Conservation (phyloP, 2,329 filamentous ascomycete genomes). For the Blumeria graminis region DNA sequence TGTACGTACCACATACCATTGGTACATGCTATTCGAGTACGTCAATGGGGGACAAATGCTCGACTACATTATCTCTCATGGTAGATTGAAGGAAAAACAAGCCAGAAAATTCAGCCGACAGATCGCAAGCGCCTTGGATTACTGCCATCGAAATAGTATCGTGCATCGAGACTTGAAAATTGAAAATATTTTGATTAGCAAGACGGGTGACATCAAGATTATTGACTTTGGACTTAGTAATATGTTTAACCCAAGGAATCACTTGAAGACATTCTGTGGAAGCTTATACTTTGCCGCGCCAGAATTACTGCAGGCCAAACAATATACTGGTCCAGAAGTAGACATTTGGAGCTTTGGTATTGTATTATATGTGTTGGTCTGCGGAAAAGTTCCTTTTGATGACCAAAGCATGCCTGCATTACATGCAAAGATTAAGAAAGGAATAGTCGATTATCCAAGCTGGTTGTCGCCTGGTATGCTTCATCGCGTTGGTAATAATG, state of each 20-base stretch:
- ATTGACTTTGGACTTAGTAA: conserved; percentile 98
- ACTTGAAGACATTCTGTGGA: conserved; percentile 91
- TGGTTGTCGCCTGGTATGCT: conserved; percentile 69
- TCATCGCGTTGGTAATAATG: background rate
- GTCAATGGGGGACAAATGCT: conserved; percentile 99
- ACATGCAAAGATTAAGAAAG: conserved; percentile 97
- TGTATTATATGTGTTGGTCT: conserved; percentile 87
- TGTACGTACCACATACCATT: conserved; percentile 87
- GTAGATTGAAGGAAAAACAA: conserved; percentile 92
- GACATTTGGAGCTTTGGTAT: conserved; percentile 99
- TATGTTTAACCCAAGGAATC: conserved; percentile 61
- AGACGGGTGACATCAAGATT: conserved; percentile 97
- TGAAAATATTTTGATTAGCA: conserved; percentile 97
- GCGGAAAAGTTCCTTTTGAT: conserved; percentile 94
- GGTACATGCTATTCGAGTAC: conserved; percentile 99
- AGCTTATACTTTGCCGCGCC: conserved; percentile 95
- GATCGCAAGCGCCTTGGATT: conserved; percentile 88
- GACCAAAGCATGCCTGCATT: conserved; percentile 97
- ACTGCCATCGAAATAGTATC: conserved; percentile 94
- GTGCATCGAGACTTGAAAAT: conserved; percentile 96
- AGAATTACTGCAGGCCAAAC: conserved; percentile 75
- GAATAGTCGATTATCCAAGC: conserved; percentile 78
- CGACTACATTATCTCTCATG: conserved; percentile 97
- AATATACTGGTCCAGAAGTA: conserved; percentile 89
- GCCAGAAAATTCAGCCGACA: conserved; percentile 93